Base-by-base conservation (phyloP, 768 basidiomycete species). In the Mrakia blollopis region DNA sequence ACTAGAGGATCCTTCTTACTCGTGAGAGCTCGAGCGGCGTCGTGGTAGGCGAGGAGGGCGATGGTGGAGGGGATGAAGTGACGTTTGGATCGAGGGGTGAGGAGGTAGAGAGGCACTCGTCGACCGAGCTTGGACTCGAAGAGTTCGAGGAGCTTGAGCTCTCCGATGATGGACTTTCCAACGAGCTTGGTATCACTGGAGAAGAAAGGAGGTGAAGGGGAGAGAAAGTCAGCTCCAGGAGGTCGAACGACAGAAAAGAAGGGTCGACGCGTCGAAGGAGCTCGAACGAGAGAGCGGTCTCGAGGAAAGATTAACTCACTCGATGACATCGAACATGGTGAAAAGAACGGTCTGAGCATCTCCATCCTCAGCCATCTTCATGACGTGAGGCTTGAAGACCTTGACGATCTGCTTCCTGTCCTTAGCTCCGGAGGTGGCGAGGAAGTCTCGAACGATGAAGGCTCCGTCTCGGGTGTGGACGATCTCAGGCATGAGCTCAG, bases 391-490 rank as follows among this genome's bases (percentile, higher is more conserved):
- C 80, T 94, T 94, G 71, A 98, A 87, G 8, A 89, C 87, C 85
- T 95, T 95, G 73, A 96, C 86, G 72, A 95, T 92, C 79, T 91
- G 90, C 87, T 97, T 98, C 74, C 94, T 88, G 82, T 97, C 94
- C 91, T 91, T 98, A 6, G 94, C 93, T 18, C 87, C 88, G 7
- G 93, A 93, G 62, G 87, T 87, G 0, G 90, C 92, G 52, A 96
- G 86, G 82, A 97, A 92, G 79, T 94, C 90, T 61, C 94, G 89
- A 4, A 92, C 93, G 37, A 88, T 89, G 30, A 92, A 89, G 77
- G 92, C 92, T 28, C 94, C 94, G 80, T 96, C 92, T 81, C 89
- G 93, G 23, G 94, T 98, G 81, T 98, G 94, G 0, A 94, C 92
- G 87, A 96, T 92, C 81, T 97, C 94, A 0, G 94, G 90, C 10